Base-by-base conservation (phyloP, 305 asterid genomes). In the Fraxinus greggii region DNA sequence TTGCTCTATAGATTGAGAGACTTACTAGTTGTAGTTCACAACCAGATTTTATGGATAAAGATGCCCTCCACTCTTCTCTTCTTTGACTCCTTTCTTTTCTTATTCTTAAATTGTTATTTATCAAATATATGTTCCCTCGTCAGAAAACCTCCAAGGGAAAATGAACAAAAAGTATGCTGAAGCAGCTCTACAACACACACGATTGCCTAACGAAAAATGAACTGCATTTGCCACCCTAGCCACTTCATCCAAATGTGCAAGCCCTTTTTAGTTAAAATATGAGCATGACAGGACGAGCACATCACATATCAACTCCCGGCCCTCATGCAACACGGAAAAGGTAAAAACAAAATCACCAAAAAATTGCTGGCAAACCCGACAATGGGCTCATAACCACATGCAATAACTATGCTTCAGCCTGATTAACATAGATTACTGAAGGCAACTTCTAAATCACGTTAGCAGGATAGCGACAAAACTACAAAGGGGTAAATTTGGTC, bases 401-500 rank as follows among this genome's bases (percentile, higher is more conserved):
- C 45, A 12, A 26, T 65, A 26, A 24, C n/a, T 65, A 26, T 65
- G 35, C 42, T 2, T 32, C 23, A 70, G 45, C 19, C 13, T 7
- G n/a, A 70, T n/a, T 29, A 69, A 31, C 75, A 69, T 31, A 28
- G 40, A 31, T 69, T 69, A 70, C 3, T 5, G 42, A n/a, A 67
- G 76, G 76, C 17, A 32, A 70, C 45, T 70, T 32, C 42, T 54
- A 77, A 51, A 28, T 29, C 28, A 36, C n/a, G 3, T 31, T 19
- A 28, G 78, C 72, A 80, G 65, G 54, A 48, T 59, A 81, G 78
- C 48, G 59, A 21, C 70, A 54, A 54, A 29, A 75, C 17, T 21
- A 81, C 56, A 82, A 70, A 79, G 19, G 73, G 75, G 75, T 79
- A 75, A 77, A 51, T 42, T 48, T 36, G 79, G 65, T 80, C 96